Base-by-base conservation (phyloP, 2,329 filamentous ascomycete genomes). In the Alternaria gansuensis region DNA sequence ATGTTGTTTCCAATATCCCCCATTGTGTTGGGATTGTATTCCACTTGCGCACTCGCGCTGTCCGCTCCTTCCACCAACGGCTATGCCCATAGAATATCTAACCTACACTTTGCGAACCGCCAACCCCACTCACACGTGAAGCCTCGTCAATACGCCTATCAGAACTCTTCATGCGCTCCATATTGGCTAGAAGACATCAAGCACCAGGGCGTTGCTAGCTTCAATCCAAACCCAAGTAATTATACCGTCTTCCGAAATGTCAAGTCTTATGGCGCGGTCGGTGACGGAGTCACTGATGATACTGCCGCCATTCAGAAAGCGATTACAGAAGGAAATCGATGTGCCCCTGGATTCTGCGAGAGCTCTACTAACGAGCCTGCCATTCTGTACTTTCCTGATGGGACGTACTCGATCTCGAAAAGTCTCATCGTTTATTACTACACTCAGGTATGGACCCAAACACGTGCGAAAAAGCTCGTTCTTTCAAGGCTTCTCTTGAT, bases 351-450 rank as follows among this genome's bases (percentile, higher is more conserved):
- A 5, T 62, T 66, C 11, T 81, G 81, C 61, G 64, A 67, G n/a
- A 79, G 76, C 4, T 76, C 81, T 4, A 85, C 85, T 0, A 82
- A 77, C 0, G 83, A 81, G 2, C 84, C 85, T 2, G 84, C 83
- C 3, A 74, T 85, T 23, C 80, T 87, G n/a, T 87, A 86, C 70
- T 85, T 86, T 65, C 84, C 83, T 3, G 79, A 81, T 17, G 86
- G 86, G 41, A 87, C 82, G 0, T 90, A 90, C 63, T 50, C 85
- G 2, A 80, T 88, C 57, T 86, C 81, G 40, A 76, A 78, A 0
- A 80, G 84, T 2, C 86, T 90, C 60, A 82, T 87, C 52, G 81
- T 87, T 66, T 88, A 86, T 66, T 90, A 88, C 74, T 84, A 85
- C 60, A 89, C 87, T 5, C 83, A 88, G 53, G 71, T 73, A 54